Evolutionary conservation across 1,284 basidiomycete species (phyloP).

Genomic region (Irpex rosettiformis): DNA sequence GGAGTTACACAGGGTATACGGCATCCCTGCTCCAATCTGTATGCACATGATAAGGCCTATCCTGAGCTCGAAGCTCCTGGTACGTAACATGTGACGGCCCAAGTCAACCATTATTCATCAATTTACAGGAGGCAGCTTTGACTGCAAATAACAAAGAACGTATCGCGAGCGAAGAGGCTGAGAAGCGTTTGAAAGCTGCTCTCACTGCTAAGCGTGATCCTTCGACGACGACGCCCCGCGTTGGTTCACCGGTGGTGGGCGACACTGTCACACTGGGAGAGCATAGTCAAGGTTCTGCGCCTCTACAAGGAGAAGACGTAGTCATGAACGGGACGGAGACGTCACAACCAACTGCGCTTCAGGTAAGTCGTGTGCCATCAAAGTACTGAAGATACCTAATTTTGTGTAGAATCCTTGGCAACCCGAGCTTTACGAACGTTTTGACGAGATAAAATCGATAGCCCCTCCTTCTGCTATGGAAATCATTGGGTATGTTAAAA

Average conservation of each 20-base stretch:
- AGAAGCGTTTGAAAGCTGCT: constrained; percentile 73
- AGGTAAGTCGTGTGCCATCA: constrained; percentile 17
- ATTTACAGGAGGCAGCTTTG: constrained; percentile 48
- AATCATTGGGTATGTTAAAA: constrained; percentile 65
- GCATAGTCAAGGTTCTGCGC: constrained; percentile 13
- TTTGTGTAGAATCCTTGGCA: constrained; percentile 67
- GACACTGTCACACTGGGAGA: constrained; percentile 32
- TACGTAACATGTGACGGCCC: constrained; percentile 31
- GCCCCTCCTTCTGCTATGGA: constrained; percentile 62
- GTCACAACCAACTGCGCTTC: constrained; percentile 13
- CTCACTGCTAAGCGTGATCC: constrained; percentile 74
- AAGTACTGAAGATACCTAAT: background rate
- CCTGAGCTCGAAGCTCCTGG: constrained; percentile 62
- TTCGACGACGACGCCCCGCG: constrained; percentile 46
- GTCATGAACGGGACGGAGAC: constrained; percentile 40
- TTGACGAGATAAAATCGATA: constrained; percentile 67
- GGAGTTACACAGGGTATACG: constrained; percentile 72
- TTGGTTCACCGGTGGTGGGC: constrained; percentile 54
- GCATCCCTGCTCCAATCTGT: constrained; percentile 78
- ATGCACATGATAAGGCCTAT: constrained; percentile 91
- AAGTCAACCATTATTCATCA: constrained; percentile 5
- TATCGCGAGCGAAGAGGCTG: constrained; percentile 64
- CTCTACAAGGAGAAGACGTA: constrained; percentile 43
- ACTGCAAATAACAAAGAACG: constrained; percentile 62
- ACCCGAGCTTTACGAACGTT: constrained; percentile 62